Evolutionary conservation across 495 filamentous ascomycete species (phyloP), one percentile per base, ranked within the genome.

Genomic region (Bathelium albidoporum): DNA sequence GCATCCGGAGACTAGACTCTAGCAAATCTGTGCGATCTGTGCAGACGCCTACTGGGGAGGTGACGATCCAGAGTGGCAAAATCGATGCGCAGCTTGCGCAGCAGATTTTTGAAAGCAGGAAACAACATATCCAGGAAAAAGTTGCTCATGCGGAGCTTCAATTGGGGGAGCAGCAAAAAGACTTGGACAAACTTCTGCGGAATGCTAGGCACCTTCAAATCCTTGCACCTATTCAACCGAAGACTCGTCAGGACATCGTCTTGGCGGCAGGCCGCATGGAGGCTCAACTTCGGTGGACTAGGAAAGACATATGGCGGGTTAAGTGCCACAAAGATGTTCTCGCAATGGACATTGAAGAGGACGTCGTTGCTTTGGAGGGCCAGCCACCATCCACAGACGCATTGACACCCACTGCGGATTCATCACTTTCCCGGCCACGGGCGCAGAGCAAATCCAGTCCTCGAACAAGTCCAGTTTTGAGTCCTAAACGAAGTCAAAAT

Each of bases 191-290:
- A 24, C 85, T 94, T 52, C 75, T 97, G 36, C 81, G 93, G 64
- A 96, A 97, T 75, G 90, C 92, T n/a, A 85, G 92, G 32, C 94
- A 99, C 74, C 78, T 99, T 26, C 84, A 91, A 59, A 84, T 99
- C 44, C 75, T 96, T 11, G 90, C 92, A 1, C 94, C 94, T 0
- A 89, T 97, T 55, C 87, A 94, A 67, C 82, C 85, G 1, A 89
- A 89, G 70, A 92, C 91, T 5, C 80, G 94, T 60, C 94, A 97
- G 69, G 82, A 89, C 32, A 83, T 97, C 62, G 81, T 97, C 26
- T 79, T 90, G 67, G 87, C 90, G 34, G 95, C 94, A 16, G 91
- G 86, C 2, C 83, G 87, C 12, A 86, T 96, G 76, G 84, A 92
- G 28, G 91, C 91, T 5, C 92, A 94, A 68, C 77, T 97, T 41